A percentile compares a stretch with the other conserved stretches of the same genome.
These are phyloP conservation scores for Yarrowia yakushimensis DNA, from an alignment of 805 yeast species.

Conservation along the genomic window DNA sequence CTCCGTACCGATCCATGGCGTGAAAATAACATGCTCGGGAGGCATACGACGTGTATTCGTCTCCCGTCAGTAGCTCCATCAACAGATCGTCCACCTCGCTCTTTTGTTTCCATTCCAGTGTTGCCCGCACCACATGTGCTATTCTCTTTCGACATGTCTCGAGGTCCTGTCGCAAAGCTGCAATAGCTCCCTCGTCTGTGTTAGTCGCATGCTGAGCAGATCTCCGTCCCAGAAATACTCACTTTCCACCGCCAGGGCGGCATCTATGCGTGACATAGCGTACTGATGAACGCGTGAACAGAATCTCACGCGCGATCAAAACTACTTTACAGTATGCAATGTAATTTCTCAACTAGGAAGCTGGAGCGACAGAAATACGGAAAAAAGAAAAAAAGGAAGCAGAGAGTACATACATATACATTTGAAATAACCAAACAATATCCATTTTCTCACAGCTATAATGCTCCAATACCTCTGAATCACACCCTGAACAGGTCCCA, in stretches of 20 bases:
- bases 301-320: slow-evolving; percentile 12
- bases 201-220: background rate
- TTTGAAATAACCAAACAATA: too few relatives aligned
- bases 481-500: background rate
- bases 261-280: slow-evolving; percentile 23
- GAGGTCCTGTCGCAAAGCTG: background rate
- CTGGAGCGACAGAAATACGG: background rate
- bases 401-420: too few relatives aligned
- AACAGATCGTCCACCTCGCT: slow-evolving; percentile 9
- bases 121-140: background rate
- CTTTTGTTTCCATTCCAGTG: background rate
- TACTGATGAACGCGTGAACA: background rate
- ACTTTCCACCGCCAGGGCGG: slow-evolving; percentile 17
- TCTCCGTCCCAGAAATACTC: background rate
- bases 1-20: slow-evolving; percentile 3
- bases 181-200: slow-evolving; percentile 11
- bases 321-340: background rate
- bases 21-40: background rate
- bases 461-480: background rate
- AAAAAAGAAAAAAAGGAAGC: too few relatives aligned
- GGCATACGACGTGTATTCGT: background rate
- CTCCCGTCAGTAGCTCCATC: slow-evolving; percentile 14
- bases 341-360: background rate
- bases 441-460: too few relatives aligned
- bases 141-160: slow-evolving; percentile 3